Evolutionary conservation across 169 alveolate genomes (phyloP), one percentile per base, ranked within the genome.

Genomic region (Plasmodium gaboni): DNA sequence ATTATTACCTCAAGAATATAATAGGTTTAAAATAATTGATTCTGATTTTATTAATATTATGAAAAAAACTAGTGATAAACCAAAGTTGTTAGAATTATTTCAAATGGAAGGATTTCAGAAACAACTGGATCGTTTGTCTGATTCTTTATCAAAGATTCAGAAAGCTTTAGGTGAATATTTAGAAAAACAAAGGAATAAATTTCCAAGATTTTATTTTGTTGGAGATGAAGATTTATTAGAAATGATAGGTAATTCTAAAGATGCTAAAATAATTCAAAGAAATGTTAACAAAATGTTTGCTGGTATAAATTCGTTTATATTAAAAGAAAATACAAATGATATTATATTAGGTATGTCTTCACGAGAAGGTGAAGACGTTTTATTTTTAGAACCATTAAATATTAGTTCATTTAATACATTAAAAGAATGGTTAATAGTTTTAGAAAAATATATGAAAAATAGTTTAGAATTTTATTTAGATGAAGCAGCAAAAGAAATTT

Each of bases 211-310:
- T 96, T 99, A 98, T 92, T 99, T 99, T 93, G 98, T 99, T 9
- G 99, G 99, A 65, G 99, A 98, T 92, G 99, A 98, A 76, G 99
- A 99, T 89, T 92, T 99, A 68, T 92, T 99, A 57, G 99, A 98
- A 91, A 98, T 99, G 96, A 98, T 99, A 74, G 99, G 99, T 61
- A 98, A 98, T 92, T 95, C 99, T 19, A 96, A 97, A 85, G 99
- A 98, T 76, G 98, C 98, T 1, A 95, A 95, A 13, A 96, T 97
- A 50, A 98, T 98, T 26, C 97, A 98, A 94, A 94, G 99, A 64
- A 99, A 98, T 91, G 97, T 97, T 92, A 95, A 97, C 91, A 99
- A 98, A 92, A 98, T 99, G 99, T 99, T 98, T 88, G 99, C 99
- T 3, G 99, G 99, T 26, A 97, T 99, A 51, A 95, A 98, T 19